These are phyloP conservation scores for Lonicera japonica DNA, from an alignment of 129 eudicot genomes.

Conservation along the genomic window DNA sequence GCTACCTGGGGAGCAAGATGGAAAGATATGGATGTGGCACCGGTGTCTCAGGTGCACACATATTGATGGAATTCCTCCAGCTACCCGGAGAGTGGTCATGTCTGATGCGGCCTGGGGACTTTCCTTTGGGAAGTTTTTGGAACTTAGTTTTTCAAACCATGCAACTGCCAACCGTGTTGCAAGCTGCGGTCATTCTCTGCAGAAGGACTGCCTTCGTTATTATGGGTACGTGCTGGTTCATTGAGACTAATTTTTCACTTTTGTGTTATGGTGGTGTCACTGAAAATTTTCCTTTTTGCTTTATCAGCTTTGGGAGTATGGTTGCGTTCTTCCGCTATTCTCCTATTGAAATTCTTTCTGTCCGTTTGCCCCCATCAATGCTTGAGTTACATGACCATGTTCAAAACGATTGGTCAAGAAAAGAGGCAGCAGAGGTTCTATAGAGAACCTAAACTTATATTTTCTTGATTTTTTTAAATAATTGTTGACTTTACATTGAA, in stretches of 20 bases:
- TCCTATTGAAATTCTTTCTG: conserved; percentile 80
- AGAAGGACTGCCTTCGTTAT: conserved; percentile 90
- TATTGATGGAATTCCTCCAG: conserved; percentile 77
- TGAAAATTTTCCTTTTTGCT: neutral
- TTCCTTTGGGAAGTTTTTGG: conserved; percentile 93
- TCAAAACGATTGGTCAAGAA: conserved; percentile 62
- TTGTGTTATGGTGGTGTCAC: neutral
- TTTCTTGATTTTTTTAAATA: neutral
- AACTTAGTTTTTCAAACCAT: conserved; percentile 92
- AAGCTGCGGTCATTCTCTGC: conserved; percentile 90
- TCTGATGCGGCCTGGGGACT: conserved; percentile 99
- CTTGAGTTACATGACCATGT: conserved; percentile 50
- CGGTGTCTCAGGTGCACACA: conserved; percentile 80
- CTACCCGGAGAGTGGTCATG: conserved; percentile 74
- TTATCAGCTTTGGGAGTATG: conserved; percentile 70
- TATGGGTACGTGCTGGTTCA: conserved; percentile 48
- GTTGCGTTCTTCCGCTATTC: conserved; percentile 92
- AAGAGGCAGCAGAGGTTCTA: conserved; percentile 73
- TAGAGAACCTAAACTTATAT: neutral
- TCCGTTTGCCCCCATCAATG: conserved; percentile 69
- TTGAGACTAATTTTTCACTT: neutral
- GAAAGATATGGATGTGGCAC: conserved; percentile 99
- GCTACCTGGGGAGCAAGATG: conserved; percentile 78
- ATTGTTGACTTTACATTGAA: neutral
- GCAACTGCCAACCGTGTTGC: conserved; percentile 94